Evolutionary conservation across 2,329 filamentous ascomycete genomes (phyloP).

Genomic region (Blastomyces gilchristii): DNA sequence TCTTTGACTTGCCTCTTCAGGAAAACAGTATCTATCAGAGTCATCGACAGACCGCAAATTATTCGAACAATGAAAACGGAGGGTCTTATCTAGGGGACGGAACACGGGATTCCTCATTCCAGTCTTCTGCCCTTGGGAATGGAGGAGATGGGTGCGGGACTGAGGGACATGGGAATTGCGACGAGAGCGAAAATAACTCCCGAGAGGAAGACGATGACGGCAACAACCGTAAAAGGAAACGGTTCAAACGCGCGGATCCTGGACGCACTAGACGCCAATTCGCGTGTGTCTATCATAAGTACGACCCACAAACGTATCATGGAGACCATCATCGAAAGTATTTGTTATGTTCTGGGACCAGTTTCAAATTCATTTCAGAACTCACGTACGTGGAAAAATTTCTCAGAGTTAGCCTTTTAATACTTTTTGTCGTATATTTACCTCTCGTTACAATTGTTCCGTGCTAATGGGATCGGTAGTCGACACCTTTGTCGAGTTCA

Average conservation of each 20-base stretch:
- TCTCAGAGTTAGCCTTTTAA: not conserved
- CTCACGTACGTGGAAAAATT: slow-evolving; percentile 1
- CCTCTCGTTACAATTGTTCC: too few relatives aligned
- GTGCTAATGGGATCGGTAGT: not conserved
- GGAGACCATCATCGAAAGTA: slow-evolving; percentile 6
- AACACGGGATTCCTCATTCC: not conserved
- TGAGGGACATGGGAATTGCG: not conserved
- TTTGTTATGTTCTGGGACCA: slow-evolving; percentile 5
- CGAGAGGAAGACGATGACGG: slow-evolving; percentile 3
- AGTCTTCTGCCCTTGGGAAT: not conserved
- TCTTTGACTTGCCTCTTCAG: too few relatives aligned
- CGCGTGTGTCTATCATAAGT: slow-evolving; percentile 7
- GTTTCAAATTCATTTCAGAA: slow-evolving; percentile 1
- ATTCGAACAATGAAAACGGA: not conserved
- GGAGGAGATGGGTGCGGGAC: not conserved
- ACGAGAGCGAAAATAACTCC: not conserved
- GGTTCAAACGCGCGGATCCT: not conserved
- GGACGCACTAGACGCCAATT: not conserved
- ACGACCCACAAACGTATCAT: slow-evolving; percentile 5
- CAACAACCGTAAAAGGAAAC: slow-evolving; percentile 6
- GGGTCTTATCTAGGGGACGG: not conserved
- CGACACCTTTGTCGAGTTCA: slow-evolving; percentile 3
- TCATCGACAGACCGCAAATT: not conserved
- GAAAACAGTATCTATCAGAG: not conserved
- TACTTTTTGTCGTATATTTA: not conserved